phyloP scores from a whole-genome alignment of 345 rosid genomes.

The Adansonia digitata region DNA sequence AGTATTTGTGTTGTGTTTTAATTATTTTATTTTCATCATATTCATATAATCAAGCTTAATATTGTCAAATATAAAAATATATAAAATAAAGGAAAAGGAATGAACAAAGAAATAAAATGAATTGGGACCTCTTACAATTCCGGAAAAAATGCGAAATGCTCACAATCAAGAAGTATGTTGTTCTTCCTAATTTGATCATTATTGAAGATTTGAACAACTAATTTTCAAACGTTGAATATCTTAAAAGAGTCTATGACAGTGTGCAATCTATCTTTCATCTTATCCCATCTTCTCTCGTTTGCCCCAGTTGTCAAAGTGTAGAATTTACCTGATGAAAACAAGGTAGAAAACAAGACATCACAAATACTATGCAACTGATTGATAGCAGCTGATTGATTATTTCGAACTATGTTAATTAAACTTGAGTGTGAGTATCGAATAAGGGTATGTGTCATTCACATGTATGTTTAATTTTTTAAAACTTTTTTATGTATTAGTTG shows the following conservation, averaged over 20 bases:
- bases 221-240: slow-evolving; percentile 41
- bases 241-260: slow-evolving; percentile 73
- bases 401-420: no score
- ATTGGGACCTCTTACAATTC: background rate
- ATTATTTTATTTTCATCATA: no score
- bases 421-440: no score
- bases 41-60: no score
- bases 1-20: no score
- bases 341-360: background rate
- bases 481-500: no score
- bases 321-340: slow-evolving; percentile 56
- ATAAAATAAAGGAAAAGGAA: background rate
- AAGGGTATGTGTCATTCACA: no score
- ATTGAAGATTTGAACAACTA: background rate
- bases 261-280: slow-evolving; percentile 79
- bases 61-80: background rate
- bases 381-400: no score
- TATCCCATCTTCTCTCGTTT: slow-evolving; percentile 86
- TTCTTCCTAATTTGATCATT: background rate
- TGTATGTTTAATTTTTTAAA: no score
- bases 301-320: slow-evolving; percentile 84
- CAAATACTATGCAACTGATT: background rate
- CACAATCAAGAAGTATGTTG: slow-evolving; percentile 1
- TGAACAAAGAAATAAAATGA: background rate
- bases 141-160: slow-evolving; percentile 18